These are phyloP conservation scores for Moniliophthora roreri DNA, from an alignment of 1,284 basidiomycete genomes.

Conservation along the genomic window DNA sequence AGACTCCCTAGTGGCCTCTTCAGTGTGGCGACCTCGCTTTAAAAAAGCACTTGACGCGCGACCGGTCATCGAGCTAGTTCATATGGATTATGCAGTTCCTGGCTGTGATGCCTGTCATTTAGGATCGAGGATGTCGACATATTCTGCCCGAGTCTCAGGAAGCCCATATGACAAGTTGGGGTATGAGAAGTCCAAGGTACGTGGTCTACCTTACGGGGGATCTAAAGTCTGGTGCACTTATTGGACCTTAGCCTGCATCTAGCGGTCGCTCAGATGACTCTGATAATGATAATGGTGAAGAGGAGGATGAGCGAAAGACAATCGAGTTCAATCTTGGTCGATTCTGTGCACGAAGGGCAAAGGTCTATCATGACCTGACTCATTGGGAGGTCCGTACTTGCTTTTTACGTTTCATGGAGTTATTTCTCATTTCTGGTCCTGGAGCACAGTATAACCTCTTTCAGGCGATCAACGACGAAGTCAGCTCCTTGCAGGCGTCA, in stretches of 20 bases:
- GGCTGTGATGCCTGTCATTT: constrained; percentile 81
- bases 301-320: constrained; percentile 19
- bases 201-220: background rate
- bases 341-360: constrained; percentile 71
- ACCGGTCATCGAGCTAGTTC: constrained; percentile 57
- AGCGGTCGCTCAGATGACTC: constrained; percentile 28
- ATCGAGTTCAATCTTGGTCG: constrained; percentile 60
- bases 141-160: constrained; percentile 57
- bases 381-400: constrained; percentile 78
- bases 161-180: constrained; percentile 57
- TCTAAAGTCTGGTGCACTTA: background rate
- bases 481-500: constrained; percentile 46
- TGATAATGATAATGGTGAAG: constrained; percentile 26
- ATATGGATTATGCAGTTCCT: constrained; percentile 56
- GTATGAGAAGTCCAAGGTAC: constrained; percentile 43
- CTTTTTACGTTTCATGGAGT: background rate
- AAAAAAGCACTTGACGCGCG: constrained; percentile 63
- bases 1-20: constrained; percentile 75
- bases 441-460: constrained; percentile 55
- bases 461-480: constrained; percentile 50
- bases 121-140: constrained; percentile 63
- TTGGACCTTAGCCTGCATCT: constrained; percentile 17
- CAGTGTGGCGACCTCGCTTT: constrained; percentile 75
- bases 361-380: constrained; percentile 71
- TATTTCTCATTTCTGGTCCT: constrained; percentile 1